Base-by-base conservation (phyloP, 2,329 filamentous ascomycete species). In the Lasiodiplodia hormozganensis region DNA sequence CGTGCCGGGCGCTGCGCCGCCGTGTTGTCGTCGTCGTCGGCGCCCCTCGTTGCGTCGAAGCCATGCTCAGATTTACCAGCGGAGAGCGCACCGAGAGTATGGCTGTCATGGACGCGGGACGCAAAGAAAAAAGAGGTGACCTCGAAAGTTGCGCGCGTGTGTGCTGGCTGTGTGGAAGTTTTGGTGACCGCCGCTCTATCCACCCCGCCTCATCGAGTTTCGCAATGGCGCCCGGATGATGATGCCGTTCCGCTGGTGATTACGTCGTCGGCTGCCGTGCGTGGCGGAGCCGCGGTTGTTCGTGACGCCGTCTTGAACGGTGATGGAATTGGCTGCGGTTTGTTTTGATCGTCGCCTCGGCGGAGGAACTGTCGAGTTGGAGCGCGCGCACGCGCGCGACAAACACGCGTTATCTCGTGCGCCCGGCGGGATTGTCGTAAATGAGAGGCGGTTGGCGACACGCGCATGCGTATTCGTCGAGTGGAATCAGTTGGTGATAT, bases 11-110 rank as follows among this genome's bases (percentile, higher is more conserved):
- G 72, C 83, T 85, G 73, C 81, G 77, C 74, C 83, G 77, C 77
- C 83, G 82, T 75, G 79, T 78, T 54, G 75, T 79, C 18, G 54
- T 47, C 18, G 54, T 47, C 31, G 34, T 57, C 54, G 34, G 28
- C 51, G 23, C 57, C 36, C 76, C 73, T 69, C 78, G 76, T 65
- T 83, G 83, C 72, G 80, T 77, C 70, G 82, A 81, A 72, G 81
- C 78, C 83, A 85, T 85, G 70, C 78, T 80, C 71, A 85, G 79
- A 38, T 77, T 74, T 78, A 82, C 79, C 70, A 85, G 75, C 69
- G 83, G 83, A 68, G 77, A 75, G 70, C 80, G 78, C 71, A 77
- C 43, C 28, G 60, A 43, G 25, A 68, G 51, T 53, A 64, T 52
- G 51, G 52, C 67, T 31, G 58, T 68, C 67, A 68, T 68, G 67